These are phyloP conservation scores for Boechera stricta DNA, from an alignment of 345 rosid species.

Conservation along the genomic window DNA sequence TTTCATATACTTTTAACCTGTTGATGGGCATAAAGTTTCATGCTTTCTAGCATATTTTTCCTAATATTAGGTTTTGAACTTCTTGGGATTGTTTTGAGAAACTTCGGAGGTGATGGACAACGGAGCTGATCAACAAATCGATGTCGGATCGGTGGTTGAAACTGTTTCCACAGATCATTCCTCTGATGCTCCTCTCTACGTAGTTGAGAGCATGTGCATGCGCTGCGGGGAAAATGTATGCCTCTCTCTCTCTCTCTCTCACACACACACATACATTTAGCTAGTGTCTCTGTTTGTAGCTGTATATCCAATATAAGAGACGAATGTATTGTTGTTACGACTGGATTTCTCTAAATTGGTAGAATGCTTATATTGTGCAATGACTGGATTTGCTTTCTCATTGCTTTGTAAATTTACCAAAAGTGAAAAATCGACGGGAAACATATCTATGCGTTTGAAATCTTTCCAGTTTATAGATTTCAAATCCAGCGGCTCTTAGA, in stretches of 20 bases:
- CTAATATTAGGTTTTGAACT: neutral
- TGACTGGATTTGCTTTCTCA: neutral
- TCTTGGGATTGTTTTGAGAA: conserved; percentile 19
- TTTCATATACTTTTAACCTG: neutral
- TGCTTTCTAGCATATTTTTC: neutral
- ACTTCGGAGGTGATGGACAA: conserved; percentile 25
- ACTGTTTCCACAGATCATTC: conserved; percentile 63
- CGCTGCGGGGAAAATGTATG: conserved; percentile 81
- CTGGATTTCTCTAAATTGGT: neutral
- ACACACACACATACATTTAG: neutral
- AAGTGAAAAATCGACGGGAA: neutral
- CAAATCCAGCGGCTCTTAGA: neutral
- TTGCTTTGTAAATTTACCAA: neutral
- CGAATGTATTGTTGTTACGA: neutral
- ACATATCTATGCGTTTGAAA: neutral
- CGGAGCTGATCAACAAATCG: conserved; percentile 50
- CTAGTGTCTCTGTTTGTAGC: neutral
- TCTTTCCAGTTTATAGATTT: neutral
- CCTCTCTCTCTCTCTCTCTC: neutral
- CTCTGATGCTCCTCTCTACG: conserved; percentile 69
- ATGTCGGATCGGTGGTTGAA: conserved; percentile 80
- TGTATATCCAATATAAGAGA: no score
- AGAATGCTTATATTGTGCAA: neutral
- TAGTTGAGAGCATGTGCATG: conserved; percentile 94
- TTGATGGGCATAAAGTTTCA: neutral